Evolutionary conservation across 305 asterid genomes (phyloP).

Genomic region (Nicotiana rustica): DNA sequence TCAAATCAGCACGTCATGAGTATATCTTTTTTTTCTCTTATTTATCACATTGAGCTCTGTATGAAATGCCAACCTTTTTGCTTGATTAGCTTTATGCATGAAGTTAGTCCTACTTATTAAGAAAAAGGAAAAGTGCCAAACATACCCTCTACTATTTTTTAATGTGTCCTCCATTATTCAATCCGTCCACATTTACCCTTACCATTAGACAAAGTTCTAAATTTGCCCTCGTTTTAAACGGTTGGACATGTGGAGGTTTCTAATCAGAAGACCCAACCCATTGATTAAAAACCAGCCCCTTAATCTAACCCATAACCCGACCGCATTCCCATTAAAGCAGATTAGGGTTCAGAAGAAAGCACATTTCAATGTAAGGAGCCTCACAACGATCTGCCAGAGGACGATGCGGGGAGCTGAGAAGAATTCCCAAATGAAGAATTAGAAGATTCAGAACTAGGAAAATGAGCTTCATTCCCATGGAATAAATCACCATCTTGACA

Average conservation of each 20-base stretch:
- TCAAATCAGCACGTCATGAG: not conserved
- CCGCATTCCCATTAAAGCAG: no score
- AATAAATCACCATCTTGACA: constrained; percentile 51
- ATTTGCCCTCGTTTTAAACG: no score
- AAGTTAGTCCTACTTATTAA: not conserved
- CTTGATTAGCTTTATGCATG: not conserved
- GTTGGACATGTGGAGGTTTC: no score
- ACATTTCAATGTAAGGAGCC: constrained; percentile 41
- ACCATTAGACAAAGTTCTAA: no score
- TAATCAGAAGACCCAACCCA: no score
- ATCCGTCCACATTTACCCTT: no score
- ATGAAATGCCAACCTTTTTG: not conserved
- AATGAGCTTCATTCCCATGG: constrained; percentile 41
- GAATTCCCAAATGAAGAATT: constrained; percentile 40
- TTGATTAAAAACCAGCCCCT: no score
- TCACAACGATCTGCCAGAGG: constrained; percentile 62
- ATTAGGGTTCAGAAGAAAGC: not conserved
- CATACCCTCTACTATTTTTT: no score
- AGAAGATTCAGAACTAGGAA: constrained; percentile 18
- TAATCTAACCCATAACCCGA: no score
- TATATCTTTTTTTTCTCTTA: no score
- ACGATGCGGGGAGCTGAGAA: constrained; percentile 39
- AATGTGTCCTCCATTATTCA: no score
- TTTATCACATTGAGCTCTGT: not conserved
- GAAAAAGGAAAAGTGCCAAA: not conserved